Evolutionary conservation across 495 filamentous ascomycete genomes (phyloP), one percentile per base, ranked within the genome.

Genomic region (Haplographium delicatum): DNA sequence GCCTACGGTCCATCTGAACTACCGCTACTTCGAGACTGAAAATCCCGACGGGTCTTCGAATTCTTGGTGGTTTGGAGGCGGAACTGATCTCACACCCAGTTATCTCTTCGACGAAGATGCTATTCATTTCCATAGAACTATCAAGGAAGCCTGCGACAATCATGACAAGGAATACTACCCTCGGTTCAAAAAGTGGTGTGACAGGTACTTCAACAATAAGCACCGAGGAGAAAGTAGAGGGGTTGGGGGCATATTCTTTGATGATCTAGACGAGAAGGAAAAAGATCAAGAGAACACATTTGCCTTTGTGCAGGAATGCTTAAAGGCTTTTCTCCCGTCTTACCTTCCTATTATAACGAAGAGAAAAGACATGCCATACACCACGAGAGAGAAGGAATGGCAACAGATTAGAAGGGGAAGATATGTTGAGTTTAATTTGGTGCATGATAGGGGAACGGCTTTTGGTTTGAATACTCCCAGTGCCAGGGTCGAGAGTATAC

Each of bases 351-450:
- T 99, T 59, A 75, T 99, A 24, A 72, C 85, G 58, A 82, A 74
- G 59, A 72, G 93, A 44, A 99, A 95, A 72, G 87, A 96, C 53
- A 88, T 95, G 88, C 80, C 86, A 0, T 99, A 80, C 57, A 88
- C 86, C 0, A 81, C 81, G 10, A 71, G 79, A 48, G 86, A 96
- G 70, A 96, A 95, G 72, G 76, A 86, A 50, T 99, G 93, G 93
- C 93, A 99, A 67, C 93, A 97, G 72, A 73, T 99, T 52, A 78
- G 93, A 24, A 76, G 93, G 42, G 93, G 94, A 27, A 73, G 85
- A 57, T 99, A 99, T 67, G 94, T 99, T 22, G 93, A 99, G 66
- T 99, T 99, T 68, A 99, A 99, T 69, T 78, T 99, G 15, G 87
- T 99, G 40, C 89, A 99, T 69, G 93, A 99, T 71, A 82, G 93